These are phyloP conservation scores for Erucastrum elatum DNA, from an alignment of 345 rosid species.

Conservation along the genomic window DNA sequence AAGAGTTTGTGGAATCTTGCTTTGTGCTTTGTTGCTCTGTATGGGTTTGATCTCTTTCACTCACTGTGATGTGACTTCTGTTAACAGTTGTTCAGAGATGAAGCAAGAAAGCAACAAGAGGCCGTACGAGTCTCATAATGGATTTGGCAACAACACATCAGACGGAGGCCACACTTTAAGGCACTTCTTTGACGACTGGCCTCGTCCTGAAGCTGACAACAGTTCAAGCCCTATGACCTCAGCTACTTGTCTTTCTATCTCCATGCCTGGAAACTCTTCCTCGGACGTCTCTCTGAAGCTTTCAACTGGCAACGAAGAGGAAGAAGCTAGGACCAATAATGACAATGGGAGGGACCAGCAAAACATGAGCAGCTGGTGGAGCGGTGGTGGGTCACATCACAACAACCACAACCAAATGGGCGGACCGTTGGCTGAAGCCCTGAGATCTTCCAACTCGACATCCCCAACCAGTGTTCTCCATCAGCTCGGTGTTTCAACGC, in stretches of 20 bases:
- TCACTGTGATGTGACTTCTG: constrained; percentile 18
- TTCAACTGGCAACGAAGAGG: constrained; percentile 63
- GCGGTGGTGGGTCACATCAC: constrained; percentile 57
- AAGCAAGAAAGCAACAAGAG: constrained; percentile 46
- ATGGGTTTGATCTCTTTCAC: background rate
- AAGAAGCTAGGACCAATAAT: constrained; percentile 34
- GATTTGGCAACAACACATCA: constrained; percentile 37
- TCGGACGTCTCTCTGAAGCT: constrained; percentile 88
- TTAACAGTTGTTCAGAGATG: constrained; percentile 48
- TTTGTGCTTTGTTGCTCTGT: background rate
- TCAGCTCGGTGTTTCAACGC: constrained; percentile 50
- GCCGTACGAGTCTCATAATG: constrained; percentile 46
- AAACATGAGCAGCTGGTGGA: constrained; percentile 59
- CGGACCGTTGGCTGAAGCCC: constrained; percentile 85
- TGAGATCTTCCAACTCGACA: constrained; percentile 63
- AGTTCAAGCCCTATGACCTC: constrained; percentile 44
- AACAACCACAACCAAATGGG: constrained; percentile 55
- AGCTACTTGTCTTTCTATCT: constrained; percentile 65
- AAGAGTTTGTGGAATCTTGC: background rate
- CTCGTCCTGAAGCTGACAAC: constrained; percentile 54
- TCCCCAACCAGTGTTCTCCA: constrained; percentile 81
- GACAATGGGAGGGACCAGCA: constrained; percentile 48
- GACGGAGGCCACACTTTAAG: constrained; percentile 66
- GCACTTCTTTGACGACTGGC: constrained; percentile 93
- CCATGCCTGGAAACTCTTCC: constrained; percentile 66